Base-by-base conservation (phyloP, 345 rosid species). In the Bruguiera sexangula region DNA sequence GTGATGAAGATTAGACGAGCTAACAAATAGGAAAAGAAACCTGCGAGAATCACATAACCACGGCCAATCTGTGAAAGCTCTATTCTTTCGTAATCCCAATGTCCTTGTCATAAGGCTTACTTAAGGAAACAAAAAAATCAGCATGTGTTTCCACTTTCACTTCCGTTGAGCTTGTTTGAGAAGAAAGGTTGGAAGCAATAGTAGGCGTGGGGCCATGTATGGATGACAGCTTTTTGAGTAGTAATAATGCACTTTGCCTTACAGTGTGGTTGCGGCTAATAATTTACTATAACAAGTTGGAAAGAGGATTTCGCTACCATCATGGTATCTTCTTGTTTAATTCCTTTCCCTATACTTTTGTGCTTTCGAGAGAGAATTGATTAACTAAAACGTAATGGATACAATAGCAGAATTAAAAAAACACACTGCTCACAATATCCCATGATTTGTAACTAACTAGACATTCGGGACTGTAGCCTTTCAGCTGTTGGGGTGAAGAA, bases 181-280 rank as follows among this genome's bases (percentile, higher is more conserved):
- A 51, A 22, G 19, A 69, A 36, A 54, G 13, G 64, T 32, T 37
- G 53, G 57, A 21, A 59, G 43, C 63, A 67, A 56, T 59, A 43
- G 65, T 56, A 69, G 60, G 78, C 69, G 31, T 76, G 56, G 30
- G 32, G 34, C 31, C 34, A 60, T 24, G 26, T 32, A 66, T 56
- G 67, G 52, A 75, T 66, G 57, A 52, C 56, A 62, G 51, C 63
- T 34, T 65, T 71, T 57, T 34, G 50, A 43, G 48, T 60, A 70
- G 20, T 67, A 74, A 48, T 70, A 7, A 53, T 72, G 7, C 26
- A 20, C 29, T 63, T 56, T 24, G 36, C 31, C 51, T 6, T 69
- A 67, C 79, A 11, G 76, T 83, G 74, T 77, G 81, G 59, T 60
- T 67, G 26, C 59, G 36, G 76, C 27, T 53, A 71, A 82, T 77